A percentile compares a stretch with the other conserved stretches of the same genome.
phyloP scores from a whole-genome alignment of 495 filamentous ascomycete species.

The Podospora anserina region DNA sequence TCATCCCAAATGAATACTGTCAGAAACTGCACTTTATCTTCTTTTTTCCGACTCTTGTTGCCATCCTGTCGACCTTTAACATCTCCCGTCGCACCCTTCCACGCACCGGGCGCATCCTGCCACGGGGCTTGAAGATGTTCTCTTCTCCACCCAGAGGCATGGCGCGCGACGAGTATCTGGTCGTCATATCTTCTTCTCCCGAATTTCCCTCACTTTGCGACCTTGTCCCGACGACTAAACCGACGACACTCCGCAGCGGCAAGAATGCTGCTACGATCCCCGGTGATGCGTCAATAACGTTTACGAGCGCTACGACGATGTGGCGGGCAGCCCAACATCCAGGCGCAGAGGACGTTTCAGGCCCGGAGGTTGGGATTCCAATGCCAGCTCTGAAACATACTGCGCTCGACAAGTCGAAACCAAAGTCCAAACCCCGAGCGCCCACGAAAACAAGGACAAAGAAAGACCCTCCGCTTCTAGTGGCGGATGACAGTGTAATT shows the following conservation, averaged over 20 bases:
- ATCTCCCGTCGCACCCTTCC: slow-evolving; percentile 12
- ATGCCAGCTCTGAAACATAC: not conserved
- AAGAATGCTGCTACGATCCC: slow-evolving; percentile 36
- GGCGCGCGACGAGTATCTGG: slow-evolving; percentile 23
- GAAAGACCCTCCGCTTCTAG: not conserved
- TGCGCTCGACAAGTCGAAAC: not conserved
- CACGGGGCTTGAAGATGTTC: slow-evolving; percentile 34
- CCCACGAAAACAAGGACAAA: not conserved
- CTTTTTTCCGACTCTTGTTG: too few species aligned
- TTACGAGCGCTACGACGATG: slow-evolving; percentile 43
- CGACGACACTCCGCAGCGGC: slow-evolving; percentile 30
- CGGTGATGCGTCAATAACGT: slow-evolving; percentile 30
- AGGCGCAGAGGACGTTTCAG: slow-evolving; percentile 4
- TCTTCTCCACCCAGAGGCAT: slow-evolving; percentile 37
- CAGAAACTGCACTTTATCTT: not conserved
- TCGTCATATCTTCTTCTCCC: slow-evolving; percentile 48
- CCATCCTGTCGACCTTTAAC: slow-evolving; percentile 14
- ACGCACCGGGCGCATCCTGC: slow-evolving; percentile 41
- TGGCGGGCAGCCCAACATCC: slow-evolving; percentile 21
- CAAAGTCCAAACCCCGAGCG: not conserved
- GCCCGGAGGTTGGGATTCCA: not conserved
- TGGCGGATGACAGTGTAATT: not conserved
- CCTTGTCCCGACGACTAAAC: slow-evolving; percentile 33
- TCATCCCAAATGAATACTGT: not conserved
- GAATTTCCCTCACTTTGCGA: slow-evolving; percentile 44